Conservation (phyloP, 805 yeast species). For the Candida oleophila region DNA sequence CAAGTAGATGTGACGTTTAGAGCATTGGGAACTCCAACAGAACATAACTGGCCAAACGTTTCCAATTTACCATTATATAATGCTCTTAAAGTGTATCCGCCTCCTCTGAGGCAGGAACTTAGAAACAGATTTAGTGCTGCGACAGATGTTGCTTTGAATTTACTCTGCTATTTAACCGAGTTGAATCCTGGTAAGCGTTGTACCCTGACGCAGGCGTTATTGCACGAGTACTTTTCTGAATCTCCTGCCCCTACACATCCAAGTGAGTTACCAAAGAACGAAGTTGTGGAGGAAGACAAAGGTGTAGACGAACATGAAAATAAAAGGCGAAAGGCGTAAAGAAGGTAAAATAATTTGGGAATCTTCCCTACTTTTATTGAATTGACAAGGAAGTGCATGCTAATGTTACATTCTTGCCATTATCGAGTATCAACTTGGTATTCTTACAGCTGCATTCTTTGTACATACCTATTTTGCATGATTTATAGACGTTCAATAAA, state of each 20-base stretch:
- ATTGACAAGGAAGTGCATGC: too few species aligned
- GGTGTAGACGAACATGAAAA: conserved; percentile 15
- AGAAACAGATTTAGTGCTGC: conserved; percentile 88
- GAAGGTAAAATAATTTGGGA: background rate
- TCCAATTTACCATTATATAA: conserved; percentile 75
- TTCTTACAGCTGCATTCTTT: background rate
- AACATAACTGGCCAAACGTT: conserved; percentile 87
- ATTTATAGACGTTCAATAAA: background rate
- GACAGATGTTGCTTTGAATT: conserved; percentile 75
- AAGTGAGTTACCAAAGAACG: conserved; percentile 53
- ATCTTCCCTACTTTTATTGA: too few species aligned
- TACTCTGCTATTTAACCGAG: conserved; percentile 68
- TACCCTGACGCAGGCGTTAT: conserved; percentile 60
- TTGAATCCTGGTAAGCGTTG: conserved; percentile 79
- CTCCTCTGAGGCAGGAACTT: conserved; percentile 77
- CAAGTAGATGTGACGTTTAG: conserved; percentile 92
- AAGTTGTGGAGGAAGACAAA: conserved; percentile 9
- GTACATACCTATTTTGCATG: background rate
- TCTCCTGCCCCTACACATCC: conserved; percentile 75
- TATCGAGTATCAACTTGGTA: too few species aligned
- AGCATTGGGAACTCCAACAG: conserved; percentile 96
- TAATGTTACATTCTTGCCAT: too few species aligned
- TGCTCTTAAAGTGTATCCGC: conserved; percentile 73
- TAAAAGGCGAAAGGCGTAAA: conserved; percentile 20
- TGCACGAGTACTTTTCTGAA: conserved; percentile 69